phyloP scores from a whole-genome alignment of 176 grass and related monocot species.

The Triticum turgidum region DNA sequence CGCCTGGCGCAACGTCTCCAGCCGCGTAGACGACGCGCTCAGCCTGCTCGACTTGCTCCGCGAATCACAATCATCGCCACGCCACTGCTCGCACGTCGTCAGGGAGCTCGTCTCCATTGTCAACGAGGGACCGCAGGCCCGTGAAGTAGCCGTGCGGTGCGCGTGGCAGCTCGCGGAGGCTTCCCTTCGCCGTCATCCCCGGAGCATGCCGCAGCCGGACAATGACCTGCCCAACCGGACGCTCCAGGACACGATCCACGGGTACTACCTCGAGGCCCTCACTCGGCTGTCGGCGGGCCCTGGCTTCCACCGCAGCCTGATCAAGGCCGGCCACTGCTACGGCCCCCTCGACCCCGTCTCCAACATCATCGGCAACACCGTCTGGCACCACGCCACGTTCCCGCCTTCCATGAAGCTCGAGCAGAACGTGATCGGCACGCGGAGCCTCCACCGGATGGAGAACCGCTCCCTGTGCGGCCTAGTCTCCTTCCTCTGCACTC shows the following conservation, averaged over 20 bases:
- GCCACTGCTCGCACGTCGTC: neutral
- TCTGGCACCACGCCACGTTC: neutral
- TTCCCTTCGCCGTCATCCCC: too few relatives aligned
- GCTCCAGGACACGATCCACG: neutral
- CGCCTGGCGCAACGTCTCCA: neutral
- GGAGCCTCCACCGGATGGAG: neutral
- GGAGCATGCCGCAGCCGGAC: neutral
- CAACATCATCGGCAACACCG: neutral
- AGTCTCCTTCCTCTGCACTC: constrained; percentile 6
- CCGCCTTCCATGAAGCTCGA: neutral
- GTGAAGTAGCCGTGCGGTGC: neutral
- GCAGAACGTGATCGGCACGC: neutral
- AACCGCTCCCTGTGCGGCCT: neutral
- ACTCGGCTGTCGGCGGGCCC: neutral
- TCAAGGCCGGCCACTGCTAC: too few relatives aligned
- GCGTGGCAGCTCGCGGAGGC: neutral
- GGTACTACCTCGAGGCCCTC: neutral
- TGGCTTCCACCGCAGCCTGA: too few relatives aligned
- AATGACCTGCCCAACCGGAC: neutral
- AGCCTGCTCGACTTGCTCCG: neutral
- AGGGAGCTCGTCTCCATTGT: too few relatives aligned
- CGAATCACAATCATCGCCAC: too few relatives aligned
- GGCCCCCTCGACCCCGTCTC: too few relatives aligned
- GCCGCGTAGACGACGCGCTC: neutral
- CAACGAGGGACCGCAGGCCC: neutral